These are phyloP conservation scores for Dipodascus albidus DNA, from an alignment of 805 yeast species.

Conservation along the genomic window DNA sequence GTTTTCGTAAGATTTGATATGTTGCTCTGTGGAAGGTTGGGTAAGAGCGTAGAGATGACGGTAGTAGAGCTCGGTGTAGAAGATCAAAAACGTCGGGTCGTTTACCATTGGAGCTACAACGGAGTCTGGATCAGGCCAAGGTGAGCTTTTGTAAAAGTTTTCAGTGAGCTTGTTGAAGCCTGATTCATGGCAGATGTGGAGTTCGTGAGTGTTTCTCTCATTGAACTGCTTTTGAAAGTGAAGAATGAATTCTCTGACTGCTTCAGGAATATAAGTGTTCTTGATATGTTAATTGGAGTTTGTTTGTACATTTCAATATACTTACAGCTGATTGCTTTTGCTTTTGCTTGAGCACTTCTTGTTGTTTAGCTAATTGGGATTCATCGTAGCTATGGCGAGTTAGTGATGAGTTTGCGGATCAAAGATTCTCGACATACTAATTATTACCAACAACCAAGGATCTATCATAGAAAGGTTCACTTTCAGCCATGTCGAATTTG, in stretches of 20 bases:
- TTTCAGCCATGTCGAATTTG: slow-evolving; percentile 17
- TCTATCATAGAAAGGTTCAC: slow-evolving; percentile 17
- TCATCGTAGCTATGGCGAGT: slow-evolving; percentile 19
- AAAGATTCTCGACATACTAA: slow-evolving; percentile 1
- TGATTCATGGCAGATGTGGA: slow-evolving; percentile 34
- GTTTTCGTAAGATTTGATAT: slow-evolving; percentile 37
- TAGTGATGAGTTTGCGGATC: background rate
- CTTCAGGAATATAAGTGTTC: slow-evolving; percentile 30
- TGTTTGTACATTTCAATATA: background rate
- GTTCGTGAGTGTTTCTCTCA: slow-evolving; percentile 33
- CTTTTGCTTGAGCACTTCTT: slow-evolving; percentile 19
- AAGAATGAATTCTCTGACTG: slow-evolving; percentile 32
- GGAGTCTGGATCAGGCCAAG: slow-evolving; percentile 37
- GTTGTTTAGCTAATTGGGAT: slow-evolving; percentile 23
- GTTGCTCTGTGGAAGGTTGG: slow-evolving; percentile 33
- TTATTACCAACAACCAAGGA: slow-evolving; percentile 15
- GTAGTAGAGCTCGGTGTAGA: slow-evolving; percentile 40
- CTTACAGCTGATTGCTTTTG: slow-evolving; percentile 12
- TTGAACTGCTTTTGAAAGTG: slow-evolving; percentile 31
- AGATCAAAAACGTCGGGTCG: slow-evolving; percentile 34
- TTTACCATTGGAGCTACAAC: slow-evolving; percentile 34
- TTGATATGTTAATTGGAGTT: background rate
- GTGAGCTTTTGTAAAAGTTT: slow-evolving; percentile 29
- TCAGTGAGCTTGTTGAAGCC: slow-evolving; percentile 36
- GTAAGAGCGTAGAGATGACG: slow-evolving; percentile 37